A percentile compares a stretch with the other conserved stretches of the same genome.
Evolutionary conservation across 2,329 filamentous ascomycete species (phyloP).

Genomic region (Claviceps quebecensis): DNA sequence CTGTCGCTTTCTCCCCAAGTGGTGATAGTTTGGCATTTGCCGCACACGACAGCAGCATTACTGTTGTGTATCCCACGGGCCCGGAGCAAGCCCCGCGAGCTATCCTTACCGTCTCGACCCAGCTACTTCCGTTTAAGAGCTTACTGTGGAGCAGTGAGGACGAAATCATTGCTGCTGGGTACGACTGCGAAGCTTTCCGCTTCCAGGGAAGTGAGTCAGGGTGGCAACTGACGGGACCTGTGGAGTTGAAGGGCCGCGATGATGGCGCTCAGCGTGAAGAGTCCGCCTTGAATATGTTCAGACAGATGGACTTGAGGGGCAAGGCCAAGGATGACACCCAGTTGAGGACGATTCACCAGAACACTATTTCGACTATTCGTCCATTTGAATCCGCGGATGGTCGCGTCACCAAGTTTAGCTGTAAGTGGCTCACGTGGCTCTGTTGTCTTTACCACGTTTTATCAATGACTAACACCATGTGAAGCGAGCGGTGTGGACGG

Average conservation of each 20-base stretch:
- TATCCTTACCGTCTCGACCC: constrained; percentile 80
- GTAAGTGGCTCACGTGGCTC: constrained; percentile 40
- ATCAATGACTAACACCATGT: constrained; percentile 14
- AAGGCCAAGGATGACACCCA: constrained; percentile 85
- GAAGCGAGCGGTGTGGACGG: constrained; percentile 71
- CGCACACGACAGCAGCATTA: constrained; percentile 91
- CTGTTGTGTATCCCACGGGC: constrained; percentile 83
- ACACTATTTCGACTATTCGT: constrained; percentile 79
- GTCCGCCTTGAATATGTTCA: constrained; percentile 94
- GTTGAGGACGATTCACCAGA: constrained; percentile 91
- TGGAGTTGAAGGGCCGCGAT: constrained; percentile 60
- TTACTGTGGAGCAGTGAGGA: constrained; percentile 83
- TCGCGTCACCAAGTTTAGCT: constrained; percentile 67
- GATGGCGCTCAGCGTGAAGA: constrained; percentile 60
- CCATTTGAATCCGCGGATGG: constrained; percentile 54
- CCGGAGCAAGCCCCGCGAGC: constrained; percentile 83
- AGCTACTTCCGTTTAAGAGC: constrained; percentile 83
- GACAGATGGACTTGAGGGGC: constrained; percentile 96
- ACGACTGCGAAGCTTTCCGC: constrained; percentile 80
- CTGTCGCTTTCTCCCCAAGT: constrained; percentile 81
- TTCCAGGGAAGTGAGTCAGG: constrained; percentile 66
- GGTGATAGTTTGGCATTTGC: constrained; percentile 90
- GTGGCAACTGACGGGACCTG: constrained; percentile 70
- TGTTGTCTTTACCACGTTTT: neutral
- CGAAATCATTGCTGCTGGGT: constrained; percentile 90